Percentiles rank a stretch among this genome's conserved stretches.
Evolutionary conservation across 495 filamentous ascomycete genomes (phyloP).

Genomic region (Daldinia decipiens): DNA sequence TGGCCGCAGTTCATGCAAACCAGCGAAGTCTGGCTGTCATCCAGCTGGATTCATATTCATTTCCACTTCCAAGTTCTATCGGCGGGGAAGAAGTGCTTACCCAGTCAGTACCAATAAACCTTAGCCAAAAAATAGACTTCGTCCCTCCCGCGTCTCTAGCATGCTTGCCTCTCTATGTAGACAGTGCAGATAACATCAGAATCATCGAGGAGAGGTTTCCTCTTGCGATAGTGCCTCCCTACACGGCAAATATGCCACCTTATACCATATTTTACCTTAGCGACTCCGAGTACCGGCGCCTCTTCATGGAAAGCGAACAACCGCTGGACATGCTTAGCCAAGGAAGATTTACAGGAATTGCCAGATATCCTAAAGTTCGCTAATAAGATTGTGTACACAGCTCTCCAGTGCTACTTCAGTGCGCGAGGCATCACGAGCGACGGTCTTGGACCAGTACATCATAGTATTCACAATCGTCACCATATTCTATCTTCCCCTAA

Average conservation of each 20-base stretch:
- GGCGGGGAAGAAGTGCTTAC: slow-evolving; percentile 19
- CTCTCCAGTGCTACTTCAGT: slow-evolving; percentile 62
- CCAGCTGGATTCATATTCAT: slow-evolving; percentile 31
- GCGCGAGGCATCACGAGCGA: slow-evolving; percentile 58
- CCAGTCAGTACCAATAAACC: slow-evolving; percentile 3
- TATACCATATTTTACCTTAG: slow-evolving; percentile 28
- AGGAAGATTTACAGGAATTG: too few species aligned
- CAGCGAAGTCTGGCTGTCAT: slow-evolving; percentile 36
- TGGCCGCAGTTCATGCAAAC: slow-evolving; percentile 36
- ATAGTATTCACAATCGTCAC: too few species aligned
- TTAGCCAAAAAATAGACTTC: not conserved
- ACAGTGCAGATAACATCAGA: too few species aligned
- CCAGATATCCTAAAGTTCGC: not conserved
- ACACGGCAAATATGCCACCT: slow-evolving; percentile 7
- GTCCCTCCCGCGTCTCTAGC: too few species aligned
- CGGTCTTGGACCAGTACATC: too few species aligned
- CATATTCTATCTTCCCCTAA: too few species aligned
- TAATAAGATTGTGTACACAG: slow-evolving; percentile 22
- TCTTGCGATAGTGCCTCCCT: too few species aligned
- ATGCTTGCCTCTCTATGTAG: too few species aligned
- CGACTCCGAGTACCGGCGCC: slow-evolving; percentile 24
- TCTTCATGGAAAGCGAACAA: slow-evolving; percentile 31
- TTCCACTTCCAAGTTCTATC: slow-evolving; percentile 33
- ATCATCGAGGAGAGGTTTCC: too few species aligned
- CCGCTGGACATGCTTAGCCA: slow-evolving; percentile 21